Evolutionary conservation across 1,284 basidiomycete genomes (phyloP).

Genomic region (Ceratobasidium sp.): DNA sequence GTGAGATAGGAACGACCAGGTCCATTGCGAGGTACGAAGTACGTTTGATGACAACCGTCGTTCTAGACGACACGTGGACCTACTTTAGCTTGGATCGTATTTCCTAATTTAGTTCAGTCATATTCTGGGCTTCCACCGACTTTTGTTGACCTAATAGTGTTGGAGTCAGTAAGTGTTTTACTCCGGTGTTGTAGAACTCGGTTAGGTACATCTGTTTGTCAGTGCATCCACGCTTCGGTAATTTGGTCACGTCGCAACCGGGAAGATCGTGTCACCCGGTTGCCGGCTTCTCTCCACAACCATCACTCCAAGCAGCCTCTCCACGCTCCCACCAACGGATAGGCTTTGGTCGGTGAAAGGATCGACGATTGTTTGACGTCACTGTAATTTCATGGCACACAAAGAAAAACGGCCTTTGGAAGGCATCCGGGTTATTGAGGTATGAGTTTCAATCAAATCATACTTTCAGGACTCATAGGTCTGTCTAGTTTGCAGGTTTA

Average conservation of each 20-base stretch:
- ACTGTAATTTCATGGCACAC: neutral
- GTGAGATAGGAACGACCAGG: neutral
- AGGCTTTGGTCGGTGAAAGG: neutral
- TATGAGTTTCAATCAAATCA: constrained; percentile 44
- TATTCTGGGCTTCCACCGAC: neutral
- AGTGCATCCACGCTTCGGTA: neutral
- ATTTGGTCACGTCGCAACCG: neutral
- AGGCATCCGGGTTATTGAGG: constrained; percentile 66
- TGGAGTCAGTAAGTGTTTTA: neutral
- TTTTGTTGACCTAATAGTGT: neutral
- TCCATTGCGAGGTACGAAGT: constrained; percentile 6
- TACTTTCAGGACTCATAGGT: neutral
- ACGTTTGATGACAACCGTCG: neutral
- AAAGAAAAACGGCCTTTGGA: constrained; percentile 17
- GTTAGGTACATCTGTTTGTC: neutral
- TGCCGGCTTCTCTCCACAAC: constrained; percentile 4
- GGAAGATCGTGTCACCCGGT: neutral
- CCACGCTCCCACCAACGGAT: neutral
- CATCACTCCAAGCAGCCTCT: neutral
- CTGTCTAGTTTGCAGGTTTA: constrained; percentile 77
- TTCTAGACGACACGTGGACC: constrained; percentile 11
- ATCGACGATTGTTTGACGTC: constrained; percentile 1
- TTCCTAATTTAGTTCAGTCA: neutral
- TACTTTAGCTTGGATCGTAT: neutral
- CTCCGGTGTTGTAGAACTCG: neutral